A percentile compares a stretch with the other conserved stretches of the same genome.
Conservation (phyloP, 352 stramenopile species). For the Thalassiosira oceanica region DNA sequence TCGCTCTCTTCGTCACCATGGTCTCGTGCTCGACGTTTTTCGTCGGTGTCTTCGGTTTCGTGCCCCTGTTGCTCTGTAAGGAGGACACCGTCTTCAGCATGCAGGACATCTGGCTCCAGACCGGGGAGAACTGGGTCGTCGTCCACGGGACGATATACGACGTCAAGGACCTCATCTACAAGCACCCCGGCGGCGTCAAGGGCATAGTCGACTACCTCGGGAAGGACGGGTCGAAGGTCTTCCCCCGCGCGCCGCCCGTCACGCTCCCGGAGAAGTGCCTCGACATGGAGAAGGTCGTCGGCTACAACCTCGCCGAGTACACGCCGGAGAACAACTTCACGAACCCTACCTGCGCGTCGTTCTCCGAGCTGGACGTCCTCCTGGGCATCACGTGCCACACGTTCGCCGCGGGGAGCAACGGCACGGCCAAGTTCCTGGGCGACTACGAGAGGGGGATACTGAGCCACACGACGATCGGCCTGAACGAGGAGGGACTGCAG, state of each 20-base stretch:
- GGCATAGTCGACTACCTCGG: slow-evolving; percentile 52
- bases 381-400: slow-evolving; percentile 54
- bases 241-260: slow-evolving; percentile 45
- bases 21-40: slow-evolving; percentile 51
- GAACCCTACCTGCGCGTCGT: slow-evolving; percentile 36
- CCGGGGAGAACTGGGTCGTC: slow-evolving; percentile 49
- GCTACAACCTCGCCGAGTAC: slow-evolving; percentile 29
- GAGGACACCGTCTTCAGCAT: slow-evolving; percentile 47
- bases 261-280: slow-evolving; percentile 51
- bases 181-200: slow-evolving; percentile 46
- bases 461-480: slow-evolving; percentile 16
- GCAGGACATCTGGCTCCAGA: slow-evolving; percentile 57
- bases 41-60: slow-evolving; percentile 58
- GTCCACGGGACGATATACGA: slow-evolving; percentile 57
- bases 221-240: slow-evolving; percentile 59
- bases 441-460: slow-evolving; percentile 44
- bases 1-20: slow-evolving; percentile 60
- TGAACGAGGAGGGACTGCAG: slow-evolving; percentile 25
- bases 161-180: slow-evolving; percentile 56
- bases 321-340: slow-evolving; percentile 44
- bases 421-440: slow-evolving; percentile 43
- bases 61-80: slow-evolving; percentile 49
- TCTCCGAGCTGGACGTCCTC: slow-evolving; percentile 44
- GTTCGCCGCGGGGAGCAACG: slow-evolving; percentile 32
- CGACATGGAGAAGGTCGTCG: slow-evolving; percentile 54